These are phyloP conservation scores for Desmodesmus armatus DNA, from an alignment of 139 green algal species.

Conservation along the genomic window DNA sequence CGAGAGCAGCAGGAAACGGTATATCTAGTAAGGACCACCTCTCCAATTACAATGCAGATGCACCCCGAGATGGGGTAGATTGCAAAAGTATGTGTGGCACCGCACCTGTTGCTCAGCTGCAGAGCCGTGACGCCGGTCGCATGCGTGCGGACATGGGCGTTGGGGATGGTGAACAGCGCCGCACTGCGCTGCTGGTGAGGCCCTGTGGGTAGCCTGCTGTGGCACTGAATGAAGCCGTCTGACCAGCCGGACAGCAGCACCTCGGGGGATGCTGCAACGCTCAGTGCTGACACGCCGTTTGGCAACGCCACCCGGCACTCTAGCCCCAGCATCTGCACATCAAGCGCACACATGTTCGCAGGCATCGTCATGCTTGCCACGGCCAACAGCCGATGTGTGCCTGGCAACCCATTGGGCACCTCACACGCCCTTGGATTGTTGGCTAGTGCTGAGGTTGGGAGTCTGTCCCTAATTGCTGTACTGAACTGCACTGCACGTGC, in stretches of 20 bases:
- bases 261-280: slow-evolving; percentile 26
- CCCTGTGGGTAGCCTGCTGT: slow-evolving; percentile 9
- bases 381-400: no score
- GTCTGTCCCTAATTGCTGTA: no score
- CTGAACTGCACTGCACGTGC: no score
- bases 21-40: no score
- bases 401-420: neutral
- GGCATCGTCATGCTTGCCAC: no score
- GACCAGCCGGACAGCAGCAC: slow-evolving; percentile 45
- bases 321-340: slow-evolving; percentile 19
- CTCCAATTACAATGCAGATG: no score
- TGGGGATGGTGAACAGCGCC: slow-evolving; percentile 33
- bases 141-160: slow-evolving; percentile 30
- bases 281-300: slow-evolving; percentile 14
- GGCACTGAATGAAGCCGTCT: slow-evolving; percentile 44
- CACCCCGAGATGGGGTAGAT: no score
- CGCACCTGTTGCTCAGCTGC: slow-evolving; percentile 40
- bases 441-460: no score
- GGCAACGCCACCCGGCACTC: slow-evolving; percentile 24
- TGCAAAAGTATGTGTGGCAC: no score
- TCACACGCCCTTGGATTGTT: neutral
- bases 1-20: no score
- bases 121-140: slow-evolving; percentile 27
- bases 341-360: no score
- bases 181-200: slow-evolving; percentile 25